These are phyloP conservation scores for Globisporangium rhizosaccharum DNA, from an alignment of 352 stramenopile genomes.

Conservation along the genomic window DNA sequence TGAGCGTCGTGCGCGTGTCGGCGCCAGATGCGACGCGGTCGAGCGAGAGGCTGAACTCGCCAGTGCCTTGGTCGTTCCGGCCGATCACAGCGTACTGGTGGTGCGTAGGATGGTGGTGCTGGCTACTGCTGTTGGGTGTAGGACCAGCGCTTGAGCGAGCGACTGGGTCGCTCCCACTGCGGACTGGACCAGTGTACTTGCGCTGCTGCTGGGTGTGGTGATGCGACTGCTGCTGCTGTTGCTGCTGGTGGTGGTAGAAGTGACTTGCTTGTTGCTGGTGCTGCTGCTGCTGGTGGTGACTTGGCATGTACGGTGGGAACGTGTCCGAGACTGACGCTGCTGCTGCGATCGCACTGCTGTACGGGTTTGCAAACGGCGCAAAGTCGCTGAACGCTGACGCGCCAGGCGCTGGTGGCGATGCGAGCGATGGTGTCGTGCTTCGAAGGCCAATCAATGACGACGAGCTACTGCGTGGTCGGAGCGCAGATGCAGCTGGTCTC, in stretches of 20 bases:
- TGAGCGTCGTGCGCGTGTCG: constrained; percentile 97
- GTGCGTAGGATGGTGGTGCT: constrained; percentile 14
- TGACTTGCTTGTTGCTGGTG: constrained; percentile 6
- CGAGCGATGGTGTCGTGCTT: neutral
- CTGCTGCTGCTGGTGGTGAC: constrained; percentile 20
- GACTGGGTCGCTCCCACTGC: constrained; percentile 19
- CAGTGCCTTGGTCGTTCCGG: constrained; percentile 58
- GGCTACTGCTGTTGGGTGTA: constrained; percentile 21
- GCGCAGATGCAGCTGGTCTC: neutral
- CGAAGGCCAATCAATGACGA: constrained; percentile 27
- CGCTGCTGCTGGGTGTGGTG: constrained; percentile 9
- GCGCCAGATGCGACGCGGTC: constrained; percentile 71
- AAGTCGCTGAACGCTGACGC: no score
- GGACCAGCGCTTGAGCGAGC: constrained; percentile 8
- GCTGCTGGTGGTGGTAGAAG: constrained; percentile 5
- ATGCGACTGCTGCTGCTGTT: constrained; percentile 6
- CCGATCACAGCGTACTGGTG: constrained; percentile 15
- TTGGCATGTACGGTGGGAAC: constrained; percentile 13
- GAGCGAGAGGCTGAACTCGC: constrained; percentile 76
- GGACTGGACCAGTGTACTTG: constrained; percentile 4
- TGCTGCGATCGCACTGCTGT: constrained; percentile 5
- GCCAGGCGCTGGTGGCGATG: neutral
- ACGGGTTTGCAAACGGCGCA: constrained; percentile 9
- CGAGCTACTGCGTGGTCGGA: constrained; percentile 32
- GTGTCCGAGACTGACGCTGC: constrained; percentile 1